phyloP scores from a whole-genome alignment of 2,329 filamentous ascomycete species.

The Tolypocladium cylindrosporum region DNA sequence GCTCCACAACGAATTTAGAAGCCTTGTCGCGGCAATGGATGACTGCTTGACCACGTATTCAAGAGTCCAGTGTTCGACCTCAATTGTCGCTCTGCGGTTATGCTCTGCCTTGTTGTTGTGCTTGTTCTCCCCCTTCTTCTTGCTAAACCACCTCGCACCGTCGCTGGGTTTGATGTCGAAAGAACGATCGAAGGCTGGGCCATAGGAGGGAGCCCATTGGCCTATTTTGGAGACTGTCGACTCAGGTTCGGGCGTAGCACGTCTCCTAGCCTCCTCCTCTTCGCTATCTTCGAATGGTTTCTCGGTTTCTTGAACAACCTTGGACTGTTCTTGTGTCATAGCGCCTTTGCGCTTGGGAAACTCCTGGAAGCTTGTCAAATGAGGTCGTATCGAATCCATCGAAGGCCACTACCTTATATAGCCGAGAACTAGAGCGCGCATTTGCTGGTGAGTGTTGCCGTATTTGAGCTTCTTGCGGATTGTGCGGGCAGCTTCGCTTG shows the following conservation, averaged over 20 bases:
- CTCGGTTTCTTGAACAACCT: not conserved
- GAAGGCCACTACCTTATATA: too few species aligned
- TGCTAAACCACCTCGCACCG: not conserved
- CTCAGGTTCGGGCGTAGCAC: not conserved
- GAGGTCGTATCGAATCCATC: too few species aligned
- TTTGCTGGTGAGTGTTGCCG: too few species aligned
- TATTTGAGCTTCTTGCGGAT: too few species aligned
- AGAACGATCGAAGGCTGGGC: not conserved
- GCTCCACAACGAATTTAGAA: not conserved
- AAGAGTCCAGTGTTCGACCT: not conserved
- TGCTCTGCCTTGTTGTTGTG: not conserved
- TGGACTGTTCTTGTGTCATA: not conserved
- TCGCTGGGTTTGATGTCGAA: not conserved
- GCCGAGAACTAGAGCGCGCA: too few species aligned
- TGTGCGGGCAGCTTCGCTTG: too few species aligned
- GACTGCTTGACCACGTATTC: not conserved
- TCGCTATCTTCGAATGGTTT: not conserved
- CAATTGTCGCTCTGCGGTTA: not conserved
- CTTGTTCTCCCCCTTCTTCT: not conserved
- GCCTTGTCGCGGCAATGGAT: not conserved
- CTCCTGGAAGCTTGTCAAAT: not conserved
- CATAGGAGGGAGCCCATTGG: not conserved
- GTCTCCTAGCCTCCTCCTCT: not conserved
- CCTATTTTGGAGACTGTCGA: not conserved
- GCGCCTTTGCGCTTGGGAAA: not conserved